Percentiles rank a stretch among this genome's conserved stretches.
Conservation (phyloP, 2,329 filamentous ascomycete genomes). For the Pestalotiopsis sp. region DNA sequence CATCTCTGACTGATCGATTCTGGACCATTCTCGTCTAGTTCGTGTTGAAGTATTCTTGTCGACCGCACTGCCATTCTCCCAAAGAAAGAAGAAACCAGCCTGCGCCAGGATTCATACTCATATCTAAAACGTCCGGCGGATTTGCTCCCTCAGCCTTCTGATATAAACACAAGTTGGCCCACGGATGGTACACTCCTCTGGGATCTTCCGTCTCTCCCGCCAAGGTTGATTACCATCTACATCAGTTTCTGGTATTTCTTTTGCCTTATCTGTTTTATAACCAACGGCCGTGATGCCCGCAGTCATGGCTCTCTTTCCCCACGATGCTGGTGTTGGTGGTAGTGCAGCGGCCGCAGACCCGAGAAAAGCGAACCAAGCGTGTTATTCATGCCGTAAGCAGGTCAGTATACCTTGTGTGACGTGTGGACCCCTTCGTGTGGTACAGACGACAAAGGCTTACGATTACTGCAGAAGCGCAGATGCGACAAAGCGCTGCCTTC, state of each 20-base stretch:
- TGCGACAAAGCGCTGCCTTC: slow-evolving; percentile 52
- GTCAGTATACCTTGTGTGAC: slow-evolving; percentile 10
- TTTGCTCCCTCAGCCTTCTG: not conserved
- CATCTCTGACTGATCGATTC: not conserved
- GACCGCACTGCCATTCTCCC: not conserved
- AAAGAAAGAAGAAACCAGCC: not conserved
- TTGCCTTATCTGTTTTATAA: not conserved
- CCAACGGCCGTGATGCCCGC: not conserved
- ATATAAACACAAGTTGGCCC: not conserved
- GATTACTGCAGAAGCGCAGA: slow-evolving; percentile 48
- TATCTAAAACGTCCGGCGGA: not conserved
- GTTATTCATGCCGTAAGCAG: slow-evolving; percentile 39
- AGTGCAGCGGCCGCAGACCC: slow-evolving; percentile 11
- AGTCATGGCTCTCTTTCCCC: slow-evolving; percentile 15
- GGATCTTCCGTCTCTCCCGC: not conserved
- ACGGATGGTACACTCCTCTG: not conserved
- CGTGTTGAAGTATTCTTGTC: not conserved
- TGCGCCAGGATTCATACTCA: not conserved
- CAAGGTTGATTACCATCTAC: not conserved
- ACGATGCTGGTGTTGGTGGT: slow-evolving; percentile 17
- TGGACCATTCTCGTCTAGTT: not conserved
- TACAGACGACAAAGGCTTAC: not conserved
- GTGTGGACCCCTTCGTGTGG: not conserved
- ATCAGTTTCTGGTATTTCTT: not conserved
- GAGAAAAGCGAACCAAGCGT: slow-evolving; percentile 41